Percentiles rank a stretch among this genome's conserved stretches.
phyloP scores from a whole-genome alignment of 1,284 basidiomycete species.

The Trichosporon sp. region DNA sequence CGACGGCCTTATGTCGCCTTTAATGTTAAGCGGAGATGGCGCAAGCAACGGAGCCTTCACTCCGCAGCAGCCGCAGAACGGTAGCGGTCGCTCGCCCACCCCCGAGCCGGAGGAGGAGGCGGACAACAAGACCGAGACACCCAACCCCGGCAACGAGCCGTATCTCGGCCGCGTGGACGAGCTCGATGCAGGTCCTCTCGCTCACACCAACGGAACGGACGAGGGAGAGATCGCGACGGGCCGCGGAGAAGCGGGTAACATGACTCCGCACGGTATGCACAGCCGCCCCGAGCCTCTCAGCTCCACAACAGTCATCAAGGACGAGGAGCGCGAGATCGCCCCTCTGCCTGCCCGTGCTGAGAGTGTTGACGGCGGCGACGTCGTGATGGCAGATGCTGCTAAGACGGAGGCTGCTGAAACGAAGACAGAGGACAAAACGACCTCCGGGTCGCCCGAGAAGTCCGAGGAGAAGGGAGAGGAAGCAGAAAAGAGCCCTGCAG shows the following conservation, averaged over 20 bases:
- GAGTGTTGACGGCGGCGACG: background rate
- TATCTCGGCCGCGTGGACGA: constrained; percentile 49
- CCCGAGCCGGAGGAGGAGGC: constrained; percentile 38
- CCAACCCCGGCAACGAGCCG: constrained; percentile 36
- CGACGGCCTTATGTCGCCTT: constrained; percentile 38
- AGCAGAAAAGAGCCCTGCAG: background rate
- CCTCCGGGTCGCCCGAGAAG: background rate
- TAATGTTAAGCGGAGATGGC: constrained; percentile 25
- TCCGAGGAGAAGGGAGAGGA: background rate
- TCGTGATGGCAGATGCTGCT: background rate
- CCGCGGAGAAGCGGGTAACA: constrained; percentile 28
- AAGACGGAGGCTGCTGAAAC: background rate
- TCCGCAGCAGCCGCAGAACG: background rate
- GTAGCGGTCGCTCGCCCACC: constrained; percentile 27
- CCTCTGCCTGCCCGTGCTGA: constrained; percentile 27
- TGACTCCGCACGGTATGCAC: constrained; percentile 46
- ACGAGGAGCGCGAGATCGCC: constrained; percentile 30
- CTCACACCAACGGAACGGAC: constrained; percentile 13
- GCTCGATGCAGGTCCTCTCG: constrained; percentile 46
- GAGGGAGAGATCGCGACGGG: constrained; percentile 1
- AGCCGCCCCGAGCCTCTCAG: constrained; percentile 43
- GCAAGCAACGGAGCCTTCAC: constrained; percentile 4
- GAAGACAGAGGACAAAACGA: background rate
- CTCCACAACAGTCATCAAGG: constrained; percentile 37
- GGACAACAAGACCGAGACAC: background rate